Conservation (phyloP, 345 rosid genomes). For the Durio zibethinus region DNA sequence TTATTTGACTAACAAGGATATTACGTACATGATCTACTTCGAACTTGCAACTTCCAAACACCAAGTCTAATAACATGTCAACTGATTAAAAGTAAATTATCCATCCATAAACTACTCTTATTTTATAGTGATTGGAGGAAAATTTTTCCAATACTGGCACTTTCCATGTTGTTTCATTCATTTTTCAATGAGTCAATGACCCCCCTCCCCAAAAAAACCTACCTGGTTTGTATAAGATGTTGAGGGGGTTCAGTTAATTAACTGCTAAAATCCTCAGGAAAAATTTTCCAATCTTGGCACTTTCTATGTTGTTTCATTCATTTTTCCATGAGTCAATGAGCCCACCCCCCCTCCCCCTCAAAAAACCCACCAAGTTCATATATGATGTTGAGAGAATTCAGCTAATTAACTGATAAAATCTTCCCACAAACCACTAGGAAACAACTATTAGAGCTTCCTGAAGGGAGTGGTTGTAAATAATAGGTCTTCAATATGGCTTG, state of each 20-base stretch:
- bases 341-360: neutral
- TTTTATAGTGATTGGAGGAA: neutral
- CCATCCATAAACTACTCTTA: neutral
- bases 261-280: neutral
- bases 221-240: neutral
- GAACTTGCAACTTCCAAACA: too few species aligned
- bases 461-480: neutral
- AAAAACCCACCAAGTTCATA: neutral
- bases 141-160: neutral
- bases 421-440: neutral
- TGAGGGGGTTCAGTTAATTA: neutral
- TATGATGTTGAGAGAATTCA: neutral
- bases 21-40: too few species aligned
- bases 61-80: too few species aligned
- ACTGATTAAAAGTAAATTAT: too few species aligned
- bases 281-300: neutral
- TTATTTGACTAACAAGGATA: too few species aligned
- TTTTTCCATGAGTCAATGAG: neutral
- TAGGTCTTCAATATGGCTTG: slow-evolving; percentile 25
- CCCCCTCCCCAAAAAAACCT: neutral
- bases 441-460: neutral
- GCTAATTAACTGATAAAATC: neutral
- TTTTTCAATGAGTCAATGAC: neutral
- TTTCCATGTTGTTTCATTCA: neutral
- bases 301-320: neutral